phyloP scores from a whole-genome alignment of 2,329 filamentous ascomycete genomes.

The Sarocladium oryzae region DNA sequence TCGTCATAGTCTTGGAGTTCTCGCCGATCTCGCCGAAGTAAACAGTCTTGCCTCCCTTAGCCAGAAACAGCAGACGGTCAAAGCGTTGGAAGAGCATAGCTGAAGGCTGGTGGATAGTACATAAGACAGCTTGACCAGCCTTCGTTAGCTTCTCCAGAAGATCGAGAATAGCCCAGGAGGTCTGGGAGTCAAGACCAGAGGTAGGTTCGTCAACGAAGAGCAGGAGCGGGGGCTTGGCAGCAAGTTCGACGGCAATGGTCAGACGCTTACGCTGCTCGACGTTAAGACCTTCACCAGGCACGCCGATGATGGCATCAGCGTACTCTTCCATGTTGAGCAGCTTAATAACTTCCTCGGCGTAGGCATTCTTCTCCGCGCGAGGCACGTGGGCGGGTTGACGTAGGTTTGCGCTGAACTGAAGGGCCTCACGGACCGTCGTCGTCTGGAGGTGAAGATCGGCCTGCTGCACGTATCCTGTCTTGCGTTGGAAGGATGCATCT shows the following conservation, averaged over 20 bases:
- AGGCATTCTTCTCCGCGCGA: slow-evolving; percentile 71
- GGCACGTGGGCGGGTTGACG: slow-evolving; percentile 72
- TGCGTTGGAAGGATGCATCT: slow-evolving; percentile 13
- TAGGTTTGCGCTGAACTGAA: slow-evolving; percentile 79
- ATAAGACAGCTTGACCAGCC: slow-evolving; percentile 87
- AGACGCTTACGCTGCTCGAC: slow-evolving; percentile 54
- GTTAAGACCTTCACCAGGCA: slow-evolving; percentile 32
- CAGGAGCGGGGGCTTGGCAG: slow-evolving; percentile 81
- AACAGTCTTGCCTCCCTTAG: slow-evolving; percentile 68
- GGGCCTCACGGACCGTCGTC: slow-evolving; percentile 57
- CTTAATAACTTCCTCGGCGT: slow-evolving; percentile 87
- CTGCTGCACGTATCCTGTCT: slow-evolving; percentile 14
- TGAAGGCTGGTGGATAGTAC: slow-evolving; percentile 95
- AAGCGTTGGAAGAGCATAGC: slow-evolving; percentile 92
- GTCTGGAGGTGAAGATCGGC: slow-evolving; percentile 13
- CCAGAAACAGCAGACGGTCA: slow-evolving; percentile 74
- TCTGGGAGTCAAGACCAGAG: slow-evolving; percentile 85
- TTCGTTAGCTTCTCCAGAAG: slow-evolving; percentile 85
- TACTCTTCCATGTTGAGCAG: slow-evolving; percentile 48
- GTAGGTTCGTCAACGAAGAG: slow-evolving; percentile 95
- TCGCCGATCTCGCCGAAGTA: slow-evolving; percentile 50
- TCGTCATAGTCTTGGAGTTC: slow-evolving; percentile 59
- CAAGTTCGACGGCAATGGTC: slow-evolving; percentile 93
- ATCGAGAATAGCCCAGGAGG: slow-evolving; percentile 85
- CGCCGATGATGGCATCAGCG: slow-evolving; percentile 40